These are phyloP conservation scores for Acacia crassicarpa DNA, from an alignment of 306 rosid genomes.

Conservation along the genomic window DNA sequence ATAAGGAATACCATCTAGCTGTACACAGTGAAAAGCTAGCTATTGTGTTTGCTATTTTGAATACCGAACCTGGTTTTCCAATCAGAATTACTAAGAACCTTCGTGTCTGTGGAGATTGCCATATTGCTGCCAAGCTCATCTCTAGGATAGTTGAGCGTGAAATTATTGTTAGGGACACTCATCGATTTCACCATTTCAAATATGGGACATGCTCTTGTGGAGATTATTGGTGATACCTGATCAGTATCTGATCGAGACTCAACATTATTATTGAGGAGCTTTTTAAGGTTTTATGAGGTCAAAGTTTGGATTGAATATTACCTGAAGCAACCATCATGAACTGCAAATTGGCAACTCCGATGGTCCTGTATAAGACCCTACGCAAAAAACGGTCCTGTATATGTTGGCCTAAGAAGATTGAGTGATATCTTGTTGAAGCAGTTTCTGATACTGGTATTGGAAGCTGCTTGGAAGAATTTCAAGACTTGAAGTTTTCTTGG, in stretches of 20 bases:
- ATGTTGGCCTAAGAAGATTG: not conserved
- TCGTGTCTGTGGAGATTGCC: conserved; percentile 1
- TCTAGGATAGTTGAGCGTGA: not conserved
- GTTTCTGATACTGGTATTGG: conserved; percentile 87
- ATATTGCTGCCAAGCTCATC: not conserved
- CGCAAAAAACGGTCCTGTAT: not conserved
- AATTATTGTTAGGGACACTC: not conserved
- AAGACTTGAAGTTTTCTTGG: conserved; percentile 42
- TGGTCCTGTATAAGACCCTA: not conserved
- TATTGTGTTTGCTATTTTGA: not conserved
- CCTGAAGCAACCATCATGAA: not conserved
- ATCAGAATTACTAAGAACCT: not conserved
- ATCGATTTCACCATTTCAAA: not conserved
- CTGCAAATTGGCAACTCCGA: not conserved
- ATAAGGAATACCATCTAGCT: not conserved
- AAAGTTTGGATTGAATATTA: not conserved
- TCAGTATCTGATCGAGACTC: not conserved
- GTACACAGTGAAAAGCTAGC: not conserved
- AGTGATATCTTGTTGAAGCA: conserved; percentile 27
- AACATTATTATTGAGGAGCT: not conserved
- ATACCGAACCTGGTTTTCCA: not conserved
- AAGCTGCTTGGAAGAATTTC: conserved; percentile 72
- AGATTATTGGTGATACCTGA: not conserved
- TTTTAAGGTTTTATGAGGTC: not conserved
- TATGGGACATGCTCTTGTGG: not conserved